phyloP scores from a whole-genome alignment of 352 stramenopile genomes.

The Phytophthora cajani region DNA sequence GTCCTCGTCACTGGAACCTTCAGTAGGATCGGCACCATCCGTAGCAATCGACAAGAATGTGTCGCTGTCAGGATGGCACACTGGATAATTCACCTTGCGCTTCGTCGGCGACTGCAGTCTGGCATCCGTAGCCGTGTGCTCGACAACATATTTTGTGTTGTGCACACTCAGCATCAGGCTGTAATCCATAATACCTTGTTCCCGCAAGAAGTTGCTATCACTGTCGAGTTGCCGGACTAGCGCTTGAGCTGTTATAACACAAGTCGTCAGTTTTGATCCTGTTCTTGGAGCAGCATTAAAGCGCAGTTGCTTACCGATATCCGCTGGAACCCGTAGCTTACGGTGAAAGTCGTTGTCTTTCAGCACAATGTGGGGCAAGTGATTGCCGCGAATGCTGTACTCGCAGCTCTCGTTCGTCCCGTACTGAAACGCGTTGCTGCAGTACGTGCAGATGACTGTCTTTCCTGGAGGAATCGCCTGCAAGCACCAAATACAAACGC shows the following conservation, averaged over 20 bases:
- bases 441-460: slow-evolving; percentile 87
- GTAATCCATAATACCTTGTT: slow-evolving; percentile 92
- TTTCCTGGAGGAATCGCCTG: slow-evolving; percentile 81
- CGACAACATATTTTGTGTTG: slow-evolving; percentile 86
- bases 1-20: slow-evolving; percentile 59
- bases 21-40: slow-evolving; percentile 40
- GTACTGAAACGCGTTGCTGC: slow-evolving; percentile 81
- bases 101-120: slow-evolving; percentile 67
- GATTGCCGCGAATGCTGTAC: slow-evolving; percentile 81
- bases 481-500: not conserved
- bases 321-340: slow-evolving; percentile 75
- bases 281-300: not conserved
- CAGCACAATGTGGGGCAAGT: slow-evolving; percentile 79
- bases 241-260: slow-evolving; percentile 41
- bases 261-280: slow-evolving; percentile 12
- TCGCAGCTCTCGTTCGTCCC: slow-evolving; percentile 73
- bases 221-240: slow-evolving; percentile 72
- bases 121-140: slow-evolving; percentile 53
- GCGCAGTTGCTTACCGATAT: slow-evolving; percentile 40
- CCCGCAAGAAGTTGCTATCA: slow-evolving; percentile 78
- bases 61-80: slow-evolving; percentile 68
- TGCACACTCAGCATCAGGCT: slow-evolving; percentile 86
- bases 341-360: slow-evolving; percentile 91
- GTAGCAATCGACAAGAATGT: slow-evolving; percentile 48
- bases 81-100: slow-evolving; percentile 73